Base-by-base conservation (phyloP, 306 rosid genomes). In the Acmispon strigosus region DNA sequence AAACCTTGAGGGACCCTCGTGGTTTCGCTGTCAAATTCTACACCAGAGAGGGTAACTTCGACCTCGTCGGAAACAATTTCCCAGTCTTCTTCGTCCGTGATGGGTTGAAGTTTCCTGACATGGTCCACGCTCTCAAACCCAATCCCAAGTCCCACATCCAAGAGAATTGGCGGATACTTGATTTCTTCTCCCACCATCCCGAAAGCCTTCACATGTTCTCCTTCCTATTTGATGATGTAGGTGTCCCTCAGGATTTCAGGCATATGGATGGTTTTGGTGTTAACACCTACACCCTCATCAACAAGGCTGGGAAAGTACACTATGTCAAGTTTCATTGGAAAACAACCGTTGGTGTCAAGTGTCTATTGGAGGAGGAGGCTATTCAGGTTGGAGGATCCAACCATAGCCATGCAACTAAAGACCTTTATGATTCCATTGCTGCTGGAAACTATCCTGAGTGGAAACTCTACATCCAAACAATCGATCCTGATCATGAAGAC, bases 1-100 rank as follows among this genome's bases (percentile, higher is more conserved):
- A 91, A 79, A 84, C 96, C 56, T 27, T 91, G 67, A 86, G 96
- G 70, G 97, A 91, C 50, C 97, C 96, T 60, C 85, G 96, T 16
- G 97, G 97, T 18, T 91, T 91, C 50, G 91, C 97, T 12, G 92
- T 87, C 55, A 89, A 91, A 69, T 91, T 89, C 48, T 89, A 91
- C 86, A 88, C 97, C 24, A 82, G 96, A 65, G 96, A 91, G 89
- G 96, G 97, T n/a, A 91, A 91, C 78, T 91, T 87, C 12, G 97
- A 91, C 72, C 80, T 91, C 5, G 97, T 91, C 4, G 97, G 97
- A 58, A 89, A 91, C 80, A 91, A 91, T 70, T 89, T 91, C 61
- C 96, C 96, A 0, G 91, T 89, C 48, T 89, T 91, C 62, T 89
- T 91, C 47, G 7, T 89, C 39, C 96, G 96, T 12, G 97, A 91